Evolutionary conservation across 352 stramenopile genomes (phyloP), one percentile per base, ranked within the genome.

Genomic region (Phytophthora ohioensis): DNA sequence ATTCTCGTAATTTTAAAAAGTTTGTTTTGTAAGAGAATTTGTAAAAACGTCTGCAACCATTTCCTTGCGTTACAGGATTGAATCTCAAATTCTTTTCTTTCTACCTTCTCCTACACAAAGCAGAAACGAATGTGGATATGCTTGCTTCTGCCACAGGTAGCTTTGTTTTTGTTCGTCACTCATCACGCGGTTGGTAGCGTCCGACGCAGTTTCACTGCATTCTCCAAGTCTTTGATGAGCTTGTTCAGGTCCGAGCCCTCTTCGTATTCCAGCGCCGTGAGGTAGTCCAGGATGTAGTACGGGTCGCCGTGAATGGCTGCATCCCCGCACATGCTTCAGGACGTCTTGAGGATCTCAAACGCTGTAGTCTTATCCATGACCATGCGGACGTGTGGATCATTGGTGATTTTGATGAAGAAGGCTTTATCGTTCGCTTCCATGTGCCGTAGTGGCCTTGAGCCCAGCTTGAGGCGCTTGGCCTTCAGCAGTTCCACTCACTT

Each of bases 41-140:
- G 41, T 46, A 27, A 46, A 55, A 13, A 42, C 41, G 12, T 55
- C 31, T 30, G 31, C 48, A 15, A 42, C 48, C 30, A 55, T 41
- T 12, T 12, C 10, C 27, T 55, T 69, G 42, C 57, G 21, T 49
- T 62, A 10, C 61, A 69, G 35, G 51, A 69, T 11, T 13, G 12
- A 12, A 55, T 13, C 13, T 8, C 8, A 30, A 39, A 41, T 41
- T 55, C 1, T 30, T 30, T 7, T n/a, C 31, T 3, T 13, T 52
- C 46, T 9, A 45, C n/a, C 10, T 57, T 46, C 10, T 54, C 41
- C 9, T 46, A n/a, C 9, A 46, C 41, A 46, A 46, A 46, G 9
- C 21, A n/a, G 12, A 17, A 52, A 12, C 46, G 27, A 6, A 52
- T 35, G 8, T 52, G 21, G n/a, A 52, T 52, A 13, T 52, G 27